Base-by-base conservation (phyloP, 306 rosid genomes). In the Acacia confusa region DNA sequence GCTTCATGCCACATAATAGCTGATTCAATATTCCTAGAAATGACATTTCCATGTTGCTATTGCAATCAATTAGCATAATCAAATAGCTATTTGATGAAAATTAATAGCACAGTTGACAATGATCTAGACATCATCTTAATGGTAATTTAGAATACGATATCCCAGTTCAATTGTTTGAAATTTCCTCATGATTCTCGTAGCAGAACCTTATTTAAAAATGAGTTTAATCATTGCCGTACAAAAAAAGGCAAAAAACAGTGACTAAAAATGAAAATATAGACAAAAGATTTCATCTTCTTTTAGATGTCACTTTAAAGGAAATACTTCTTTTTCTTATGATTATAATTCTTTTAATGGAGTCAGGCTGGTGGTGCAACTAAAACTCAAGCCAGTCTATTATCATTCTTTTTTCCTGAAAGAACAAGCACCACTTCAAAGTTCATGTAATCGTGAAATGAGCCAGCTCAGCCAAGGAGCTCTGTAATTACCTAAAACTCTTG, bases 401-500 rank as follows among this genome's bases (percentile, higher is more conserved):
- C 67, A 48, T 27, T 8, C 47, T 15, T 53, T 30, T 34, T 3
- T 20, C 34, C 67, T 52, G 45, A 50, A 28, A 78, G 76, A 82
- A 44, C 38, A 78, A 47, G 52, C 43, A 72, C 58, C n/a, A 50
- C 65, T 28, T 13, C 25, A 34, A 30, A 28, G 79, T 57, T 60
- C 57, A 70, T 57, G 32, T 36, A 84, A 74, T 73, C 75, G 65
- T 45, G 53, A 40, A 72, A 79, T 45, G 27, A 68, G 70, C 76
- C 57, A 63, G 75, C 84, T 10, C 53, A 76, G 41, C 77, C 66
- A 69, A 58, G 25, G 72, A 87, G 69, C 55, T 38, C 72, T 79
- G 60, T 78, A 48, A 80, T 78, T 44, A 79, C 77, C 63, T 78
- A 77, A 75, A 61, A 50, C n/a, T 45, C 58, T 79, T 27, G 80